Evolutionary conservation across 2,329 filamentous ascomycete genomes (phyloP), one percentile per base, ranked within the genome.

Genomic region (Aspergillus thermomutatus): DNA sequence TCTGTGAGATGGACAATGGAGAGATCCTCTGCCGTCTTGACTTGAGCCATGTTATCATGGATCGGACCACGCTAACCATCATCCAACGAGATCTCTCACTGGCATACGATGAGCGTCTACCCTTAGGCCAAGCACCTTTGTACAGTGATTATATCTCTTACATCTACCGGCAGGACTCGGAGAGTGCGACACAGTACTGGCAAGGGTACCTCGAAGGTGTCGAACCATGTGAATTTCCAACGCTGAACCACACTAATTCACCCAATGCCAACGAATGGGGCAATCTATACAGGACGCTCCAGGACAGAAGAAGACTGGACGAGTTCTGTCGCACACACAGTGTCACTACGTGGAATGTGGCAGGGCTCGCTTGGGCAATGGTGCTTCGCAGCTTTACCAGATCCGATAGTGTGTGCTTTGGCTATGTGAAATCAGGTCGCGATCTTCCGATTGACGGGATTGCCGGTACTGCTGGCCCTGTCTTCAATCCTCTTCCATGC

Each of bases 21-120:
- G n/a, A 11, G 34, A 58, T 77, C 0, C 69, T 72, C 61, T 69
- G 72, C 45, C 72, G 71, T 50, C 61, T 79, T 3, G 75, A 79
- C 46, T 72, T 80, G 54, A 78, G 71, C 58, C 77, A 79, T 58
- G 71, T 72, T 10, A 72, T 79, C 53, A 72, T 70, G 52, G 77
- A 80, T 60, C 77, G 77, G 1, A 72, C 68, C n/a, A 79, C 77
- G 0, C 69, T 78, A 28, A 65, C 71, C 5, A 74, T 76, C 49
- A 60, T 79, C 9, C 61, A 75, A 4, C 64, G 66, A 10, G 76
- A 79, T 54, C 62, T 78, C 1, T 65, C 61, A 2, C 60, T 63
- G 1, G 73, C 71, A 4, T 78, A 78, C 50, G 65, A 69, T 3
- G 64, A 64, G 19, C 64, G 66, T 43, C 52, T 74, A 14, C 23